Evolutionary conservation across 139 green algal species (phyloP).

Genomic region (Diplosphaera chodatii): DNA sequence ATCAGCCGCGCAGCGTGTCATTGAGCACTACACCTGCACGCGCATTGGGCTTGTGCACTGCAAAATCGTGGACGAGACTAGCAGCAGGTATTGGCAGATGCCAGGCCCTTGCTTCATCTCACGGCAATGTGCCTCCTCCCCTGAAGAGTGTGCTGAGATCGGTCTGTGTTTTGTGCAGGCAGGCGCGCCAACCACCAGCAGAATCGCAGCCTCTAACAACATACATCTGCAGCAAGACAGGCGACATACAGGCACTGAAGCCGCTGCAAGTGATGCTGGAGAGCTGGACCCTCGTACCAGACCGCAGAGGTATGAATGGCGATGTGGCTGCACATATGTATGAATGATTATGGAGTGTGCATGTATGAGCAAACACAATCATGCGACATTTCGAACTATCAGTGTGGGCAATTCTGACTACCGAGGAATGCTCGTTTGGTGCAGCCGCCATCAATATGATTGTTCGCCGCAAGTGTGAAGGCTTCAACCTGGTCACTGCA

Average conservation of each 20-base stretch:
- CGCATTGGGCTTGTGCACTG: conserved; percentile 37
- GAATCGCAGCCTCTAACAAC: neutral
- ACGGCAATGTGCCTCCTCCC: too few relatives aligned
- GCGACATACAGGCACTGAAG: neutral
- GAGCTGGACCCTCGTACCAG: conserved; percentile 42
- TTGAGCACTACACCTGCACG: conserved; percentile 27
- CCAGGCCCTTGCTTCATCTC: too few relatives aligned
- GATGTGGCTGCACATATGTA: too few relatives aligned
- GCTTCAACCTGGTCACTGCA: conserved; percentile 3
- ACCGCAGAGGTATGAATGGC: conserved; percentile 8
- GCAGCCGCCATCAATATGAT: neutral
- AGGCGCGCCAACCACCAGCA: neutral
- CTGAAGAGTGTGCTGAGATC: too few relatives aligned
- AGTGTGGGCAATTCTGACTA: too few relatives aligned
- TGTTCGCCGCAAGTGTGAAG: neutral
- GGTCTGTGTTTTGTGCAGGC: too few relatives aligned
- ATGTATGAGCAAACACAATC: too few relatives aligned
- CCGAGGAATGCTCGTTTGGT: too few relatives aligned
- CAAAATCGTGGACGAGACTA: conserved; percentile 30
- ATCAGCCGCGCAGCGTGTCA: conserved; percentile 11
- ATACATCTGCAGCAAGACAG: neutral
- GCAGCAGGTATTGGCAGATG: too few relatives aligned
- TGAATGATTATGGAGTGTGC: too few relatives aligned
- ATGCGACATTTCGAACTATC: too few relatives aligned
- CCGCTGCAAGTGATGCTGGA: conserved; percentile 27